Conservation (phyloP, 345 rosid genomes). For the Theobroma cacao region DNA sequence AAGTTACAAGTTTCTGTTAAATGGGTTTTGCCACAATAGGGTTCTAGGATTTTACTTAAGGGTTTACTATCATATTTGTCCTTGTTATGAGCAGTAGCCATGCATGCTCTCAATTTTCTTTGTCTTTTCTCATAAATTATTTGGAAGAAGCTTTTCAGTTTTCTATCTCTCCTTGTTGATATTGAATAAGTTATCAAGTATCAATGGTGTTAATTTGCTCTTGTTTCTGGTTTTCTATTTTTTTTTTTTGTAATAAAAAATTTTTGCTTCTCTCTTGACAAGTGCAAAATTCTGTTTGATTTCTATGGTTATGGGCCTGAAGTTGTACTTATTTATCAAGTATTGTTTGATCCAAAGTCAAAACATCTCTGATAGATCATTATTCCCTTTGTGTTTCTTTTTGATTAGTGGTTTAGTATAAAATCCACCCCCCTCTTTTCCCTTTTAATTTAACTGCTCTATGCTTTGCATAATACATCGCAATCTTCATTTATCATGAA, state of each 20-base stretch:
- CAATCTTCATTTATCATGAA: constrained; percentile 20
- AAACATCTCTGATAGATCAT: neutral
- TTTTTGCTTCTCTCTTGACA: neutral
- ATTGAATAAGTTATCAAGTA: neutral
- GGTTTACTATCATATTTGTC: neutral
- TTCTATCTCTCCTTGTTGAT: neutral
- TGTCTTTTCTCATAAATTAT: neutral
- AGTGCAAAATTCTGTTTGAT: constrained; percentile 6
- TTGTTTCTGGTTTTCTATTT: neutral
- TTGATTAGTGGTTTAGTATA: too few species aligned
- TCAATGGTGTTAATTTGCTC: neutral
- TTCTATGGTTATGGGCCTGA: neutral
- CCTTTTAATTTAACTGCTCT: neutral
- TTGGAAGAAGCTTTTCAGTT: neutral
- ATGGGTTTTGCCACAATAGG: neutral
- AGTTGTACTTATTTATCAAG: neutral
- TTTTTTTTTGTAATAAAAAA: neutral
- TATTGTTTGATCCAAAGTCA: neutral
- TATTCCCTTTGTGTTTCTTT: too few species aligned
- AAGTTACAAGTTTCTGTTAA: constrained; percentile 23
- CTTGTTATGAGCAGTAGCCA: neutral
- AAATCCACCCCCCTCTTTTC: neutral
- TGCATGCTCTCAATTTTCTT: neutral
- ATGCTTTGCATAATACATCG: neutral
- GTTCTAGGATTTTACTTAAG: neutral